phyloP scores from a whole-genome alignment of 768 basidiomycete genomes.

The Mycena venus region DNA sequence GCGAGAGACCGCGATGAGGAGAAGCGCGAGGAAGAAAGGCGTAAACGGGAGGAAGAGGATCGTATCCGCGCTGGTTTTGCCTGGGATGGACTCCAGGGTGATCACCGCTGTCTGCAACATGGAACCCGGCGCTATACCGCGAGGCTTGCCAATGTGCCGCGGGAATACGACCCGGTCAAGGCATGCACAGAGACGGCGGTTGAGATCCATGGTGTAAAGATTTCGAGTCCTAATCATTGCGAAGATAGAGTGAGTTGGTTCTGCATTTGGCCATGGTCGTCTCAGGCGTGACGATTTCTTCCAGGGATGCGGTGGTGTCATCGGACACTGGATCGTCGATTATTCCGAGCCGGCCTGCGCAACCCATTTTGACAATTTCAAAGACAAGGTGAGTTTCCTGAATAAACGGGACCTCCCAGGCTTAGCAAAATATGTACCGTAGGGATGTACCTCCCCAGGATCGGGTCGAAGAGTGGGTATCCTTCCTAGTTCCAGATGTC shows the following conservation, averaged over 20 bases:
- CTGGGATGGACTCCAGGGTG: slow-evolving; percentile 24
- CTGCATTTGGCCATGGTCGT: neutral
- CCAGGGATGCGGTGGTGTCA: slow-evolving; percentile 21
- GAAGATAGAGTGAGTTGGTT: slow-evolving; percentile 18
- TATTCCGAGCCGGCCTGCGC: slow-evolving; percentile 43
- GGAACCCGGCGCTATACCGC: slow-evolving; percentile 47
- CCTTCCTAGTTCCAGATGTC: too few species aligned
- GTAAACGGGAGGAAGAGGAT: slow-evolving; percentile 34
- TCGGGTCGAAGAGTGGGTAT: slow-evolving; percentile 24
- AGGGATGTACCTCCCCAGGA: slow-evolving; percentile 32
- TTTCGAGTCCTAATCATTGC: slow-evolving; percentile 1
- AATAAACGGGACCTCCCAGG: neutral
- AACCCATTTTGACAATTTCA: slow-evolving; percentile 41
- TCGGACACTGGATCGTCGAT: slow-evolving; percentile 44
- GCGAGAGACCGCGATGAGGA: slow-evolving; percentile 2
- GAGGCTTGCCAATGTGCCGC: slow-evolving; percentile 42
- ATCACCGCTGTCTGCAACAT: slow-evolving; percentile 41
- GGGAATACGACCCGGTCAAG: slow-evolving; percentile 24
- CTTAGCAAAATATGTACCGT: neutral
- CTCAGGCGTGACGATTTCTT: neutral
- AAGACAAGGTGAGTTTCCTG: slow-evolving; percentile 41
- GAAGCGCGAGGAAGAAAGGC: slow-evolving; percentile 33
- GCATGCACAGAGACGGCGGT: slow-evolving; percentile 36
- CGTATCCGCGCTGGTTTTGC: slow-evolving; percentile 34
- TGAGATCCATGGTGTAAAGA: slow-evolving; percentile 19